Evolutionary conservation across 495 filamentous ascomycete species (phyloP).

Genomic region (Bacidia gigantensis): DNA sequence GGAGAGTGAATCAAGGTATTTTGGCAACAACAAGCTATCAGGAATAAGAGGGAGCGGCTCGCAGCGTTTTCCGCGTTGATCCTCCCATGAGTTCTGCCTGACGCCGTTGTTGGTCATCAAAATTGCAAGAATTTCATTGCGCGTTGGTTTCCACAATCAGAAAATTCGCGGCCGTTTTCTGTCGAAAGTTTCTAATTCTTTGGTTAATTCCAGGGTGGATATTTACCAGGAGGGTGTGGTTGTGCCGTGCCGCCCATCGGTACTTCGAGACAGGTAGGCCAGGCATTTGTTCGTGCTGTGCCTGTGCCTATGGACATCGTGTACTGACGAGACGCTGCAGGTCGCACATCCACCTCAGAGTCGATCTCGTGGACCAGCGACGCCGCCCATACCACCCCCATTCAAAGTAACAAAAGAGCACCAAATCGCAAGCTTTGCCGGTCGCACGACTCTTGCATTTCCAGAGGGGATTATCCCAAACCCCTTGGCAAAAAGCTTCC

Average conservation of each 20-base stretch:
- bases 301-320: neutral
- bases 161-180: neutral
- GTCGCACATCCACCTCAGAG: slow-evolving; percentile 1
- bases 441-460: neutral
- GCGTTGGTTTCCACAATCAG: neutral
- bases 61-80: neutral
- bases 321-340: neutral
- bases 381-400: neutral
- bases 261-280: neutral
- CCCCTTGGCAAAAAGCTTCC: neutral
- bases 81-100: neutral
- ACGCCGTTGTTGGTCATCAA: neutral
- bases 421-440: neutral
- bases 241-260: neutral
- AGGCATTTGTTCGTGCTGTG: neutral
- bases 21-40: neutral
- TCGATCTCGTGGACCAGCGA: neutral
- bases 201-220: neutral
- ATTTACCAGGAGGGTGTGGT: neutral
- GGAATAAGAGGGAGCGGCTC: neutral
- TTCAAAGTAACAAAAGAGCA: neutral
- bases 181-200: neutral
- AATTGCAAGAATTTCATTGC: too few species aligned
- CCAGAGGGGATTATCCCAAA: neutral
- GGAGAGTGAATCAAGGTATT: neutral